Evolutionary conservation across 2,329 filamentous ascomycete genomes (phyloP), one percentile per base, ranked within the genome.

Genomic region (Grosmannia penicillata): DNA sequence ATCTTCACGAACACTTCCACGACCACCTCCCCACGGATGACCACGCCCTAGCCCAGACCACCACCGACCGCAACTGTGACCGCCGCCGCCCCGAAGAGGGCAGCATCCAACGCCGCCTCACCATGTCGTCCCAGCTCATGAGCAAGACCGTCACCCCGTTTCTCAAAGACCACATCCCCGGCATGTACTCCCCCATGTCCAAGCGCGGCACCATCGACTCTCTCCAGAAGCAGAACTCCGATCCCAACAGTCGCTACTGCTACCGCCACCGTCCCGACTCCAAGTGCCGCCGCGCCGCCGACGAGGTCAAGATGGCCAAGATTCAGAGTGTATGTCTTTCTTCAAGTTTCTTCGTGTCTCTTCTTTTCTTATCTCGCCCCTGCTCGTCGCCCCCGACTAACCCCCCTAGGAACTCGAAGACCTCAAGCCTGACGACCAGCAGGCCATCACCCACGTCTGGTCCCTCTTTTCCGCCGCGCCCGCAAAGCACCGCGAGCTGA

Each of bases 361-460:
- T 8, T n/a, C 6, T 24, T 7, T 35, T 9, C 34, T 25, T 21
- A 36, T 17, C n/a, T 21, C 15, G 4, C 14, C 9, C 21, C 11
- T 9, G n/a, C 22, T 8, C 27, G 13, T 7, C 19, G 7, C 18
- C 17, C 15, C 31, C 14, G 37, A 21, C 27, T 33, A n/a, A 27
- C 37, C 30, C n/a, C 37, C 19, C 36, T 45, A 87, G 78, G 82
- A 91, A 57, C 74, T 96, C 37, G 82, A 89, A 49, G 77, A 72
- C 33, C 71, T 95, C 25, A 80, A 86, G 6, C 73, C 81, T 45
- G 77, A 74, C 47, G 91, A 98, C 56, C 86, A 94, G 59, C 85
- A 95, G 60, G 87, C 83, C 53, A 95, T 98, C 51, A 85, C 87
- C 25, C 89, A 95, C 52, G 87, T 96, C 40, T 98, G 91, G 91